phyloP scores from a whole-genome alignment of 192 early-diverging fungal genomes.

The Gamsiella multidivaricata region DNA sequence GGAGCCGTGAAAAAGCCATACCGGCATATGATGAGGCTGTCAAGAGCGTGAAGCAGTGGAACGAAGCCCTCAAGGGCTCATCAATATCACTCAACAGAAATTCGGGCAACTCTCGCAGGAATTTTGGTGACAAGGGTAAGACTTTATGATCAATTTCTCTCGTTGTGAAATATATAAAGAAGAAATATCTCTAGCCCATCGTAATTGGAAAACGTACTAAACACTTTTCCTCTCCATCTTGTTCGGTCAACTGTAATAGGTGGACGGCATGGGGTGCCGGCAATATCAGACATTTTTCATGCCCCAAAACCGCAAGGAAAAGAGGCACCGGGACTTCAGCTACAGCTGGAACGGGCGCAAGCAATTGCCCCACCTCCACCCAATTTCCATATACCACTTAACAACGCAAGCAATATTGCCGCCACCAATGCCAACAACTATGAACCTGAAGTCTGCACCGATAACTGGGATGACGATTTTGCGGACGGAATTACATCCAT shows the following conservation, averaged over 20 bases:
- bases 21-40: slow-evolving; percentile 54
- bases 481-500: slow-evolving; percentile 43
- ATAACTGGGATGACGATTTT: slow-evolving; percentile 61
- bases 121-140: slow-evolving; percentile 18
- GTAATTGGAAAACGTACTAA: too few relatives aligned
- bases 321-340: background rate
- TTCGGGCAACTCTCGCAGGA: slow-evolving; percentile 30
- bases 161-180: too few relatives aligned
- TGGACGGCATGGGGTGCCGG: slow-evolving; percentile 9
- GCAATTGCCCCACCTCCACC: slow-evolving; percentile 7
- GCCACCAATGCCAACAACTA: slow-evolving; percentile 21
- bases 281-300: slow-evolving; percentile 32
- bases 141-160: background rate
- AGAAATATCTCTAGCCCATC: too few relatives aligned
- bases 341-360: slow-evolving; percentile 8
- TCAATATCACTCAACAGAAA: slow-evolving; percentile 15
- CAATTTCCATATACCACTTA: slow-evolving; percentile 12
- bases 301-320: slow-evolving; percentile 15
- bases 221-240: too few relatives aligned
- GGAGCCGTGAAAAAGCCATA: slow-evolving; percentile 33
- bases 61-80: slow-evolving; percentile 48
- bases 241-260: background rate
- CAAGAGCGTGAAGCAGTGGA: slow-evolving; percentile 55
- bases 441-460: slow-evolving; percentile 27
- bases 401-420: slow-evolving; percentile 1